Percentiles rank a stretch among this genome's conserved stretches.
These are phyloP conservation scores for Phytophthora sp. DNA, from an alignment of 352 stramenopile species.

Conservation along the genomic window DNA sequence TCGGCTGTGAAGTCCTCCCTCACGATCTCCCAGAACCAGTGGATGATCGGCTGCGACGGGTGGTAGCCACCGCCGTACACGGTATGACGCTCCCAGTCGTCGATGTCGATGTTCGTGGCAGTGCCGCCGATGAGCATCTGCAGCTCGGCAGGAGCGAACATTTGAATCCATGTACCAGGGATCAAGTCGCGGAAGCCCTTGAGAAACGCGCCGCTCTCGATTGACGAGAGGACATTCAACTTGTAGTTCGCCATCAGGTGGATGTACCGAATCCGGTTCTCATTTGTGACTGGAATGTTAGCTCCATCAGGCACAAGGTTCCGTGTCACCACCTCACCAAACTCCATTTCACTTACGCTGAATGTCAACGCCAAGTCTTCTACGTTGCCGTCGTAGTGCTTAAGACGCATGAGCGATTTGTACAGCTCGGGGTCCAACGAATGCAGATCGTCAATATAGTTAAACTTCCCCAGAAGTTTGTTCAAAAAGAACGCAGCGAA, in stretches of 20 bases:
- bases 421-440: conserved; percentile 96
- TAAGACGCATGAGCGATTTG: conserved; percentile 96
- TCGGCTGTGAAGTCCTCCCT: conserved; percentile 74
- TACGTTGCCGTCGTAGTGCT: conserved; percentile 93
- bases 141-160: conserved; percentile 92
- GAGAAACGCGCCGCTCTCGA: conserved; percentile 68
- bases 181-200: conserved; percentile 81
- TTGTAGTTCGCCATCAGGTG: conserved; percentile 97
- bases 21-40: conserved; percentile 87
- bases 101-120: conserved; percentile 94
- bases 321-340: conserved; percentile 63
- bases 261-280: conserved; percentile 96
- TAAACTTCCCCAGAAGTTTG: conserved; percentile 92
- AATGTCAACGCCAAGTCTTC: conserved; percentile 95
- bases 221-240: conserved; percentile 88
- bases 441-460: conserved; percentile 92
- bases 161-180: conserved; percentile 75
- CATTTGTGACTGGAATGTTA: conserved; percentile 90
- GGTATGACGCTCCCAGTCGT: conserved; percentile 94
- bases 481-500: conserved; percentile 98
- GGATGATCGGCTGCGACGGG: conserved; percentile 66
- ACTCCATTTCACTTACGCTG: conserved; percentile 81
- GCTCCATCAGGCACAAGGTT: conserved; percentile 89
- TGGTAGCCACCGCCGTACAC: conserved; percentile 96
- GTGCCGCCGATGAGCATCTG: conserved; percentile 93